phyloP scores from a whole-genome alignment of 345 rosid genomes.

The Eucalyptus marginata region DNA sequence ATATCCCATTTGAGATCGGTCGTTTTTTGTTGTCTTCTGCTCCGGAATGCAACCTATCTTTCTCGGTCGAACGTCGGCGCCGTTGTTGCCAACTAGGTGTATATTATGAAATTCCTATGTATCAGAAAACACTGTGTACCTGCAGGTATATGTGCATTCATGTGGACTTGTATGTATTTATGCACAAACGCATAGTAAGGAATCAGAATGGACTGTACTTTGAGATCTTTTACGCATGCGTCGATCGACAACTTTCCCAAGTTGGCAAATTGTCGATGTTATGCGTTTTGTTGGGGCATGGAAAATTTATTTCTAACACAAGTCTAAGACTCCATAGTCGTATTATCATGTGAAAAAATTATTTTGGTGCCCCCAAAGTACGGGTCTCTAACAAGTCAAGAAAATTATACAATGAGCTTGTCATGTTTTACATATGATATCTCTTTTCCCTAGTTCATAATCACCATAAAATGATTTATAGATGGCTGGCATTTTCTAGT shows the following conservation, averaged over 20 bases:
- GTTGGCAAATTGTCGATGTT: not conserved
- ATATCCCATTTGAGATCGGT: not conserved
- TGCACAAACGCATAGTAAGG: not conserved
- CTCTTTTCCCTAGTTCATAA: not conserved
- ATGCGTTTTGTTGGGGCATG: not conserved
- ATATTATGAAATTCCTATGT: not conserved
- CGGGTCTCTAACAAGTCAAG: not conserved
- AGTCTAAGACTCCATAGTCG: not conserved
- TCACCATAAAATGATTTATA: not conserved
- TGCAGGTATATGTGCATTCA: not conserved
- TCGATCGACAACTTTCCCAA: not conserved
- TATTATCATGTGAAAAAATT: not conserved
- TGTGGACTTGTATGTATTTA: not conserved
- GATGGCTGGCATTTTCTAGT: not conserved
- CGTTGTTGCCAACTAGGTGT: not conserved
- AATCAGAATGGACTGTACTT: not conserved
- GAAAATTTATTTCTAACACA: not conserved
- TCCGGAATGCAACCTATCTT: not conserved
- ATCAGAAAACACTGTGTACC: not conserved
- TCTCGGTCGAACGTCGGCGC: not conserved
- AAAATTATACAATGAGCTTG: not conserved
- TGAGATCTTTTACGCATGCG: not conserved
- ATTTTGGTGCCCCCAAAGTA: not conserved
- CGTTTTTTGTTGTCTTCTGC: not conserved
- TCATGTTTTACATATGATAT: not conserved